phyloP scores from a whole-genome alignment of 2,329 filamentous ascomycete genomes.

The Didymosphaeria variabile region DNA sequence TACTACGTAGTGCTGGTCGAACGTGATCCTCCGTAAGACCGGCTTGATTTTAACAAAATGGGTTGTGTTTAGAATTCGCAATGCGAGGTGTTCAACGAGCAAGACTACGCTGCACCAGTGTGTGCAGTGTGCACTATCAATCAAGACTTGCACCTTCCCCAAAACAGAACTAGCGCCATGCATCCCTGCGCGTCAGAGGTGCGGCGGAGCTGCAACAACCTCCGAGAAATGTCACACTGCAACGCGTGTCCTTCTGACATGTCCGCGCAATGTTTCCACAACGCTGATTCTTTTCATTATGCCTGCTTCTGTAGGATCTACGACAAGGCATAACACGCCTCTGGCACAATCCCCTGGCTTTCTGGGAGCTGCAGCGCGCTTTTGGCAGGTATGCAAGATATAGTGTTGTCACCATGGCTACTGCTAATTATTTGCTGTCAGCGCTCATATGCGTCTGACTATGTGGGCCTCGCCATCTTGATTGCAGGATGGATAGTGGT shows the following conservation, averaged over 20 bases:
- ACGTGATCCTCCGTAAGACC: neutral
- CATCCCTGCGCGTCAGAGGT: constrained; percentile 9
- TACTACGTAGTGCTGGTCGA: neutral
- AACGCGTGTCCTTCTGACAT: constrained; percentile 23
- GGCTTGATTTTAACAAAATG: neutral
- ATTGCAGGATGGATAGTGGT: constrained; percentile 64
- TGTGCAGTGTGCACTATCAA: too few relatives aligned
- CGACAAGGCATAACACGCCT: constrained; percentile 37
- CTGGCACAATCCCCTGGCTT: constrained; percentile 49
- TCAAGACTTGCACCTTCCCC: neutral
- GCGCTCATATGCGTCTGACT: constrained; percentile 89
- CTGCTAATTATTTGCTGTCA: constrained; percentile 46
- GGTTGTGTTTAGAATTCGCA: too few relatives aligned
- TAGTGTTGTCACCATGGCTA: neutral
- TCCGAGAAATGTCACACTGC: constrained; percentile 8
- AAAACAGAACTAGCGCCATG: neutral
- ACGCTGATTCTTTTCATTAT: constrained; percentile 39
- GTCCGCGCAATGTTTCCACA: constrained; percentile 33
- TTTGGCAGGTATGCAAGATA: constrained; percentile 55
- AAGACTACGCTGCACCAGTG: too few relatives aligned
- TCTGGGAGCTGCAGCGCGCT: constrained; percentile 59
- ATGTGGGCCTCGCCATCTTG: constrained; percentile 79
- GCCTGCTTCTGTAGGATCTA: constrained; percentile 34
- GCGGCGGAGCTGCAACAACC: constrained; percentile 1
- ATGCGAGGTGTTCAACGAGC: too few relatives aligned